Percentiles rank a stretch among this genome's conserved stretches.
Conservation (phyloP, 192 early-diverging fungal genomes). For the Thamnidium elegans region DNA sequence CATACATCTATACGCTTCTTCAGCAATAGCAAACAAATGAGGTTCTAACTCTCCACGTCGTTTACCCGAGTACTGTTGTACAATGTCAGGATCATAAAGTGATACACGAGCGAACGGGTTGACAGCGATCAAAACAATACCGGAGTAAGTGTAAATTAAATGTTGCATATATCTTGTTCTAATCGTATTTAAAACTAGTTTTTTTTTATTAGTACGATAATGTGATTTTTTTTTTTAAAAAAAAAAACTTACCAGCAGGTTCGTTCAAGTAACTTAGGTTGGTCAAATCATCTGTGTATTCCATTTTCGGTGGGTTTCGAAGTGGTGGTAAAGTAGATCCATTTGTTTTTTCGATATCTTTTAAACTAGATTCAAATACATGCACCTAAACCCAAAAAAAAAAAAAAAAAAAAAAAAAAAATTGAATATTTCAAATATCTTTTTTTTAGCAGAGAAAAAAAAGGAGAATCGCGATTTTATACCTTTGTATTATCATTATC, state of each 20-base stretch:
- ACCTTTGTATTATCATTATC: conserved; percentile 39
- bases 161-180: conserved; percentile 83
- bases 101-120: conserved; percentile 90
- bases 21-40: conserved; percentile 97
- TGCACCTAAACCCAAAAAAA: conserved; percentile 47
- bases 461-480: neutral
- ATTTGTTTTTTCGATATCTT: conserved; percentile 63
- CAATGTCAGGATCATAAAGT: conserved; percentile 88
- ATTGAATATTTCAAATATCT: neutral
- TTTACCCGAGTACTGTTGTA: conserved; percentile 90
- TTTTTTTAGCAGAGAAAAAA: neutral
- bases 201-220: neutral
- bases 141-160: conserved; percentile 98
- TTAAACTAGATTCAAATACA: conserved; percentile 67
- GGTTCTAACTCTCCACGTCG: conserved; percentile 93
- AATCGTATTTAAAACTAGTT: conserved; percentile 87
- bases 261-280: conserved; percentile 94
- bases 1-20: conserved; percentile 96
- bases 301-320: conserved; percentile 87
- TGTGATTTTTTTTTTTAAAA: neutral
- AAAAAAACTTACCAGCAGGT: conserved; percentile 54
- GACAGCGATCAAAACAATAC: conserved; percentile 96
- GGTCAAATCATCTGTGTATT: conserved; percentile 88
- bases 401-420: neutral
- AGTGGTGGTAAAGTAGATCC: conserved; percentile 84